Conservation (phyloP, 257 asterid species). For the Rubia yunnanensis region DNA sequence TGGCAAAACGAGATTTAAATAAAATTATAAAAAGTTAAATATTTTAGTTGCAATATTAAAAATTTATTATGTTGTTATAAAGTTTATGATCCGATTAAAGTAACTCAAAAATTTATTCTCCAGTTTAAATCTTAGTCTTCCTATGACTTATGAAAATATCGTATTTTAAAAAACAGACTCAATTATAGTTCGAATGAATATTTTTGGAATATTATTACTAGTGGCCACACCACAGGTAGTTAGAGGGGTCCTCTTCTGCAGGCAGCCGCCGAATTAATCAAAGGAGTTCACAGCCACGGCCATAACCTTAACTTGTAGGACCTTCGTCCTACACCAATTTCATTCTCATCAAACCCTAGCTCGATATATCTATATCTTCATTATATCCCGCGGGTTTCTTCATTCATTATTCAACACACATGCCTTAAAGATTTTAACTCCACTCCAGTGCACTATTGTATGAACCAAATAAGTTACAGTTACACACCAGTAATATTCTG, state of each 20-base stretch:
- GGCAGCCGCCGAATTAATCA: slow-evolving; percentile 4
- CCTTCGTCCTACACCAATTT: background rate
- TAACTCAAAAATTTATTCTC: too few relatives aligned
- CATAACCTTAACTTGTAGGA: slow-evolving; percentile 1
- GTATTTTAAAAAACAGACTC: too few relatives aligned
- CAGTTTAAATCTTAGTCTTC: too few relatives aligned
- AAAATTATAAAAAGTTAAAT: too few relatives aligned
- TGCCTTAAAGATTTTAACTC: background rate
- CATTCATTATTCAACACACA: background rate
- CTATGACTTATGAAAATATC: too few relatives aligned
- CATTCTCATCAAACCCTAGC: background rate
- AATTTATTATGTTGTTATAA: too few relatives aligned
- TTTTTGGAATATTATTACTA: too few relatives aligned
- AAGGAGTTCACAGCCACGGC: background rate
- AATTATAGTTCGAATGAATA: too few relatives aligned
- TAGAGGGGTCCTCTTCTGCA: slow-evolving; percentile 1
- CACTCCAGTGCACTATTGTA: too few relatives aligned
- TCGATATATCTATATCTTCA: background rate
- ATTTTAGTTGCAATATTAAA: too few relatives aligned
- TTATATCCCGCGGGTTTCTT: background rate
- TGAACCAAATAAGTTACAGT: background rate
- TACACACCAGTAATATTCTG: background rate
- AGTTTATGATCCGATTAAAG: too few relatives aligned
- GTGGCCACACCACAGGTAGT: slow-evolving; percentile 1
- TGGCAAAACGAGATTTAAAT: too few relatives aligned